phyloP scores from a whole-genome alignment of 2,329 filamentous ascomycete species.

The Emmonsiellopsis sp. region DNA sequence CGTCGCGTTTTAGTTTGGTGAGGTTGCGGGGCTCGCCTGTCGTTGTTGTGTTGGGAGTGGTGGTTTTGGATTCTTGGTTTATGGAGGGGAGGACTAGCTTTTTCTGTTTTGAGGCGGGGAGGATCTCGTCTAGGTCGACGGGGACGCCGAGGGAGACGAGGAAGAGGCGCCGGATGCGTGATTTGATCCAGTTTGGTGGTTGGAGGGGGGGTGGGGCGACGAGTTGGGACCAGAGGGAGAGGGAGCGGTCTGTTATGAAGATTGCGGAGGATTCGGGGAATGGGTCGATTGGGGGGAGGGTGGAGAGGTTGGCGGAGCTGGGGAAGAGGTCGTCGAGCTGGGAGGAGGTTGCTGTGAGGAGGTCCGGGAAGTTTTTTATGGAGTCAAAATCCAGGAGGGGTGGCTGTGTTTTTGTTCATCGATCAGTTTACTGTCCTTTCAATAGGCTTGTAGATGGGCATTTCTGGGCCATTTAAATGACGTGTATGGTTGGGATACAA shows the following conservation, averaged over 20 bases:
- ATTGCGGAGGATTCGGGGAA: slow-evolving; percentile 44
- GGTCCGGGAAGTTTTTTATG: slow-evolving; percentile 37
- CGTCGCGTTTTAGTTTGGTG: slow-evolving; percentile 9
- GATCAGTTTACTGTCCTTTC: slow-evolving; percentile 13
- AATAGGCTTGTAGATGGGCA: slow-evolving; percentile 17
- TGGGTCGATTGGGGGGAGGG: slow-evolving; percentile 29
- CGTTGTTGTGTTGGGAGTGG: slow-evolving; percentile 26
- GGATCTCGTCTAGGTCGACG: slow-evolving; percentile 92
- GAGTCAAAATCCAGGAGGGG: slow-evolving; percentile 46
- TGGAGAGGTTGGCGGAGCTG: slow-evolving; percentile 26
- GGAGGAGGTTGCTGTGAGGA: slow-evolving; percentile 29
- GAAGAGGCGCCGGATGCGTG: slow-evolving; percentile 86
- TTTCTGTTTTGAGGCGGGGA: slow-evolving; percentile 95
- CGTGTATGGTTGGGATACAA: slow-evolving; percentile 10
- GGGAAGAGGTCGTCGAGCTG: slow-evolving; percentile 39
- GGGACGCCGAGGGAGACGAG: slow-evolving; percentile 92
- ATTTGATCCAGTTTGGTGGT: slow-evolving; percentile 95
- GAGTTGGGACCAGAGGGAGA: slow-evolving; percentile 92
- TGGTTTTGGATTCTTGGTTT: slow-evolving; percentile 45
- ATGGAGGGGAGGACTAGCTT: slow-evolving; percentile 89
- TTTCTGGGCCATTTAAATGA: background rate
- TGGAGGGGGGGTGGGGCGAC: slow-evolving; percentile 90
- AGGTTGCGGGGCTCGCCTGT: slow-evolving; percentile 19
- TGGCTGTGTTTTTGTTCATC: slow-evolving; percentile 19
- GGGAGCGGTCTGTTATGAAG: slow-evolving; percentile 76